Evolutionary conservation across 129 eudicot species (phyloP).

Genomic region (Ambrosia artemisiifolia): DNA sequence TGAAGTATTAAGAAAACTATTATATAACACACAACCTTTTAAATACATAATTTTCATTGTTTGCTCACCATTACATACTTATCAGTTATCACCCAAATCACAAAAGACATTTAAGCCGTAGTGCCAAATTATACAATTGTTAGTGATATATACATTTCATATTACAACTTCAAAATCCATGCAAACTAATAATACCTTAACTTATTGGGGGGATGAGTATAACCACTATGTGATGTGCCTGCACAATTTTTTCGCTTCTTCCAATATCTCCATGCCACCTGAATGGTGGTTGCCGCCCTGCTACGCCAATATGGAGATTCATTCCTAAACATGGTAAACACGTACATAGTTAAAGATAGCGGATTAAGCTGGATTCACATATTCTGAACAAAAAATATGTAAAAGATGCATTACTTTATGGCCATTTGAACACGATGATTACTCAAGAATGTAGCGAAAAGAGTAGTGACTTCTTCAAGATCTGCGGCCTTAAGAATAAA

Average conservation of each 20-base stretch:
- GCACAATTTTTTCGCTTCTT: slow-evolving; percentile 33
- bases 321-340: slow-evolving; percentile 34
- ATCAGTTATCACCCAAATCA: too few relatives aligned
- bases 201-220: background rate
- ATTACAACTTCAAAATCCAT: too few relatives aligned
- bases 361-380: background rate
- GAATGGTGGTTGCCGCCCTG: slow-evolving; percentile 59
- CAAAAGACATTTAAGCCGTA: too few relatives aligned
- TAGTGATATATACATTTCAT: too few relatives aligned
- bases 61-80: too few relatives aligned
- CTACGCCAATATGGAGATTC: slow-evolving; percentile 80
- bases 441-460: slow-evolving; percentile 55
- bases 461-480: slow-evolving; percentile 72
- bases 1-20: too few relatives aligned
- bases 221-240: background rate
- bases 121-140: too few relatives aligned
- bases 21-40: too few relatives aligned
- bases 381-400: background rate
- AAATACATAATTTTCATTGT: too few relatives aligned
- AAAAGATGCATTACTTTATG: slow-evolving; percentile 44
- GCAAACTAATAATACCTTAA: background rate
- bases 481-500: slow-evolving; percentile 63
- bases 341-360: too few relatives aligned
- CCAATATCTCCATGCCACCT: slow-evolving; percentile 68
- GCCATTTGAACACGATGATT: slow-evolving; percentile 71